These are phyloP conservation scores for Citrus medica DNA, from an alignment of 345 rosid species.

Conservation along the genomic window DNA sequence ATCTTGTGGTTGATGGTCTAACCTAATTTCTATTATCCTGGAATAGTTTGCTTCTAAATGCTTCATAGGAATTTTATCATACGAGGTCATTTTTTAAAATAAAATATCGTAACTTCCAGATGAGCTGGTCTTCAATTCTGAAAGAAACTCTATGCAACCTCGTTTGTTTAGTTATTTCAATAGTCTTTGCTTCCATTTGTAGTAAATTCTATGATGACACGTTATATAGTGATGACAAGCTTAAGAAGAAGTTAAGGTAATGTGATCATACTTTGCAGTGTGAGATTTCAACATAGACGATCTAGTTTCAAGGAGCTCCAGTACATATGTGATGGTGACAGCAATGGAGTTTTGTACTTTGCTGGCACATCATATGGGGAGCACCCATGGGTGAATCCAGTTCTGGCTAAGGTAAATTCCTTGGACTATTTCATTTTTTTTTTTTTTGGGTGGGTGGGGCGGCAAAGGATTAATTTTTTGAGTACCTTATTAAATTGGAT, in stretches of 20 bases:
- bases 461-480: not conserved
- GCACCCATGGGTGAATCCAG: constrained; percentile 98
- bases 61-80: not conserved
- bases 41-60: not conserved
- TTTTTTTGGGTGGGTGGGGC: not conserved
- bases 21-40: not conserved
- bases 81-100: not conserved
- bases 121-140: not conserved
- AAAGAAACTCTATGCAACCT: not conserved
- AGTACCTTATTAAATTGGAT: constrained; percentile 7
- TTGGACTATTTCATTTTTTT: not conserved
- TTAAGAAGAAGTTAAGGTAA: constrained; percentile 1
- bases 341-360: constrained; percentile 86
- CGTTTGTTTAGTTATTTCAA: not conserved
- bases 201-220: not conserved
- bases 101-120: not conserved
- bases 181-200: not conserved
- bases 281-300: constrained; percentile 71
- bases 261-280: constrained; percentile 21
- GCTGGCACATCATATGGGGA: constrained; percentile 88
- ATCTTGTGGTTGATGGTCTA: not conserved
- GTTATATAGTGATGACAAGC: not conserved
- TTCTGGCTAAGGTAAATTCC: constrained; percentile 66
- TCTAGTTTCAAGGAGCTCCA: constrained; percentile 96
- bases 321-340: constrained; percentile 96